Evolutionary conservation across 805 yeast genomes (phyloP).

Genomic region (Candida namnaoensis): DNA sequence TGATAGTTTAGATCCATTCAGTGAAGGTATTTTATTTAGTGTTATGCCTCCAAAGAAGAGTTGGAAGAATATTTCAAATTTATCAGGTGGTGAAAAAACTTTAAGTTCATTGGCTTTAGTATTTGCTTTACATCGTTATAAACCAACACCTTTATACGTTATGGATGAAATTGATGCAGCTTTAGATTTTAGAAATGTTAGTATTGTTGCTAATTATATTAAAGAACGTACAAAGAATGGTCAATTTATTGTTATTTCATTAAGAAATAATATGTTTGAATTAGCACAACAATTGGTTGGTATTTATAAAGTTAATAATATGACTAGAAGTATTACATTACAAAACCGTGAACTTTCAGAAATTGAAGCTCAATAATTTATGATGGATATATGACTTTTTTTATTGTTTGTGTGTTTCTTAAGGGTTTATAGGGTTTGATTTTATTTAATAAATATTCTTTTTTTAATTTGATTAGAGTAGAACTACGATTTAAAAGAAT

Average conservation of each 20-base stretch:
- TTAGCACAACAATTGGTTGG: conserved; percentile 92
- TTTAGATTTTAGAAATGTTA: conserved; percentile 90
- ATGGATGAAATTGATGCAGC: conserved; percentile 99
- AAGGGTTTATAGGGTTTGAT: too few relatives aligned
- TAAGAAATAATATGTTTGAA: conserved; percentile 97
- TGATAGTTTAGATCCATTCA: conserved; percentile 94
- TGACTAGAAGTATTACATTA: conserved; percentile 78
- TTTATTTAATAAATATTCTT: too few relatives aligned
- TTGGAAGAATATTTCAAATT: conserved; percentile 91
- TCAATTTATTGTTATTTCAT: conserved; percentile 90
- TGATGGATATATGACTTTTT: too few relatives aligned
- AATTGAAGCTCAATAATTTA: not conserved
- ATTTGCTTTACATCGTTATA: conserved; percentile 90
- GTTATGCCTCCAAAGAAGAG: conserved; percentile 99
- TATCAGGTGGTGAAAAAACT: conserved; percentile 98
- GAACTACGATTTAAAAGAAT: not conserved
- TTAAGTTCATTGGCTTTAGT: conserved; percentile 90
- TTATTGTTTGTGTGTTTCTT: too few relatives aligned
- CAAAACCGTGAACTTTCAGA: conserved; percentile 49
- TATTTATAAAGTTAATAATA: conserved; percentile 85
- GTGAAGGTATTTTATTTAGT: conserved; percentile 92
- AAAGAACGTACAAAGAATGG: conserved; percentile 94
- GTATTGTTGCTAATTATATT: conserved; percentile 95
- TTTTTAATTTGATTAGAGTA: too few relatives aligned
- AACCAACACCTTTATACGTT: conserved; percentile 94